Conservation (phyloP, 2,329 filamentous ascomycete species). For the Fusarium sp. region DNA sequence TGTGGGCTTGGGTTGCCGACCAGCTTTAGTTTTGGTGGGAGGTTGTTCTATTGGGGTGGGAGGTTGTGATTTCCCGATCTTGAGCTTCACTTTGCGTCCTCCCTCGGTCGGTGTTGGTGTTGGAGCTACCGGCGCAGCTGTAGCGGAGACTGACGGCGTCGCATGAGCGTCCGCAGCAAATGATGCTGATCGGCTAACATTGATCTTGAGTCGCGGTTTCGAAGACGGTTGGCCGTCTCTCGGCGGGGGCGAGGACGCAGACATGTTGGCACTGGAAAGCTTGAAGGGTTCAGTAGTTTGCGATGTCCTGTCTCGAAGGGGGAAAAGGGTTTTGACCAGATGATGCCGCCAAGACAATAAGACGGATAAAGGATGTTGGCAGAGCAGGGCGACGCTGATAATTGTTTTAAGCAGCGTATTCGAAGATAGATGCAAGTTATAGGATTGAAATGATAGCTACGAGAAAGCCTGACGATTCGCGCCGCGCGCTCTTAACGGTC, state of each 20-base stretch:
- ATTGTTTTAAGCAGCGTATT: background rate
- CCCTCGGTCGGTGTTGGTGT: slow-evolving; percentile 50
- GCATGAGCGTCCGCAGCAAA: slow-evolving; percentile 50
- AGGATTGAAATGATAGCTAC: background rate
- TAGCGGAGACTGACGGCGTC: slow-evolving; percentile 28
- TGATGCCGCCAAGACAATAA: background rate
- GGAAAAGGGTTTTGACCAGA: background rate
- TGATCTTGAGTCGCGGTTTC: slow-evolving; percentile 58
- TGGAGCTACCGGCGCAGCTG: slow-evolving; percentile 6
- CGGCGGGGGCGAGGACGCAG: slow-evolving; percentile 46
- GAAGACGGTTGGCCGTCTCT: slow-evolving; percentile 46
- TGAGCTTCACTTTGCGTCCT: slow-evolving; percentile 59
- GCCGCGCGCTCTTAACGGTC: slow-evolving; percentile 2
- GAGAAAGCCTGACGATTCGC: slow-evolving; percentile 13
- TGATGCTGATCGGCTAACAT: slow-evolving; percentile 55
- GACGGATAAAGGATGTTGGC: background rate
- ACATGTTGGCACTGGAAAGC: slow-evolving; percentile 46
- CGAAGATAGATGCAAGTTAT: background rate
- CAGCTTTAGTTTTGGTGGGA: slow-evolving; percentile 69
- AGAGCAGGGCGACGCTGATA: background rate
- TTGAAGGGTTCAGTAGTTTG: slow-evolving; percentile 8
- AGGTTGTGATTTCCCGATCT: slow-evolving; percentile 57
- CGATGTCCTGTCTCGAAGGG: slow-evolving; percentile 19
- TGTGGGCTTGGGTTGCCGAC: slow-evolving; percentile 70
- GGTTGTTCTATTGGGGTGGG: slow-evolving; percentile 54